Percentiles rank a stretch among this genome's conserved stretches.
These are phyloP conservation scores for Phytophthora pini DNA, from an alignment of 352 stramenopile genomes.

Conservation along the genomic window DNA sequence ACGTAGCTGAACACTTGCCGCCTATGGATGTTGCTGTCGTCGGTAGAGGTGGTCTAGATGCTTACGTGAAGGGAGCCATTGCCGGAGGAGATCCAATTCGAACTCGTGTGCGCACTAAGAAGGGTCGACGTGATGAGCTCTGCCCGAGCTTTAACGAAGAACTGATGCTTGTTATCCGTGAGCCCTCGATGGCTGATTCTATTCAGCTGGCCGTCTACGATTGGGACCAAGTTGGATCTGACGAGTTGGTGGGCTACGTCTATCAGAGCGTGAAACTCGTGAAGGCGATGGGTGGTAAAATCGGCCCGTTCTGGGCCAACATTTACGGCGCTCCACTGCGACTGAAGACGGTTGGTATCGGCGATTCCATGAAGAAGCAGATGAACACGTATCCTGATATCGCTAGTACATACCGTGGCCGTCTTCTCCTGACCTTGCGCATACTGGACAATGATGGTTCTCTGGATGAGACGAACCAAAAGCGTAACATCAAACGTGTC, in stretches of 20 bases:
- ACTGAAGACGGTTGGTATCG: conserved; percentile 62
- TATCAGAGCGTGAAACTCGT: conserved; percentile 80
- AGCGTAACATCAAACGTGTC: conserved; percentile 80
- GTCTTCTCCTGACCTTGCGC: conserved; percentile 77
- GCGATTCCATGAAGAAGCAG: conserved; percentile 72
- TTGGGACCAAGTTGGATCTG: conserved; percentile 79
- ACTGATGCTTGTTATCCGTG: conserved; percentile 76
- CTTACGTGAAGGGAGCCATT: conserved; percentile 71
- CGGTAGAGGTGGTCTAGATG: conserved; percentile 70
- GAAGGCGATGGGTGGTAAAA: conserved; percentile 63
- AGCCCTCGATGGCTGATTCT: conserved; percentile 82
- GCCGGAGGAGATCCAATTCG: conserved; percentile 66
- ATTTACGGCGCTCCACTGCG: conserved; percentile 78
- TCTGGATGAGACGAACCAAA: conserved; percentile 86
- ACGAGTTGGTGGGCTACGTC: conserved; percentile 77
- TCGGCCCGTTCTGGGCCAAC: conserved; percentile 76
- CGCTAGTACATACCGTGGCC: conserved; percentile 84
- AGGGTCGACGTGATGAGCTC: conserved; percentile 71
- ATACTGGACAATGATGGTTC: conserved; percentile 76
- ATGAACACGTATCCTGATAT: conserved; percentile 90
- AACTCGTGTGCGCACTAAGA: conserved; percentile 80
- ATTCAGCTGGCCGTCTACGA: conserved; percentile 77
- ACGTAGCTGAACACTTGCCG: conserved; percentile 74
- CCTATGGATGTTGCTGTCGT: conserved; percentile 79
- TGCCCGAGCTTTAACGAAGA: conserved; percentile 83